Evolutionary conservation across 2,329 filamentous ascomycete genomes (phyloP).

Genomic region (Lomentospora prolificans): DNA sequence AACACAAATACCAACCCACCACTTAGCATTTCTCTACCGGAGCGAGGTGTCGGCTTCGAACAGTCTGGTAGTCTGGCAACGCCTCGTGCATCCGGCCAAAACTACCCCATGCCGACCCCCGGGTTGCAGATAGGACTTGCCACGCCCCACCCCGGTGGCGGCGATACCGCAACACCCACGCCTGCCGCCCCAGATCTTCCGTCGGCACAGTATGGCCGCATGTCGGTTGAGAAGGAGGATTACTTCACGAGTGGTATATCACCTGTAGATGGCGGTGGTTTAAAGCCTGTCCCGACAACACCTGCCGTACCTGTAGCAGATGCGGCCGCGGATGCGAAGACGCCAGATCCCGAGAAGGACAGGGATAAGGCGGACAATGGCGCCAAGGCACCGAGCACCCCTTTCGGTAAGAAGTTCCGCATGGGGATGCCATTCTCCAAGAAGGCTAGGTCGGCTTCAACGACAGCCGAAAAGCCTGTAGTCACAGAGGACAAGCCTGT

Average conservation of each 20-base stretch:
- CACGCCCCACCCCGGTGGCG: slow-evolving; percentile 48
- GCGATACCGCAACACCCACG: slow-evolving; percentile 35
- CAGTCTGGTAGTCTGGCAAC: slow-evolving; percentile 41
- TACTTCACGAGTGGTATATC: slow-evolving; percentile 63
- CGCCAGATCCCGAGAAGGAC: slow-evolving; percentile 27
- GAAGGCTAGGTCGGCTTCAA: slow-evolving; percentile 63
- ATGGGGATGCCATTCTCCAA: slow-evolving; percentile 68
- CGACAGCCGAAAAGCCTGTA: slow-evolving; percentile 56
- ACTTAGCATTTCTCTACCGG: slow-evolving; percentile 42
- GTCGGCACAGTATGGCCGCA: slow-evolving; percentile 44
- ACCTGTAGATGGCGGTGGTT: slow-evolving; percentile 31
- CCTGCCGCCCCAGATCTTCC: slow-evolving; percentile 43
- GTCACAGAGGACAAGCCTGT: slow-evolving; percentile 63
- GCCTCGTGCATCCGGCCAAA: slow-evolving; percentile 55
- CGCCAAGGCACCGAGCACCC: slow-evolving; percentile 46
- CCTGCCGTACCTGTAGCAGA: slow-evolving; percentile 35
- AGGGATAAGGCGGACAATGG: slow-evolving; percentile 12
- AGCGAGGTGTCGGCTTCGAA: slow-evolving; percentile 24
- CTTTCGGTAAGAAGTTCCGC: slow-evolving; percentile 81
- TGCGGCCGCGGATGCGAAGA: slow-evolving; percentile 27
- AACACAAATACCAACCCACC: slow-evolving; percentile 46
- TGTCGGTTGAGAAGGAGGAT: slow-evolving; percentile 58
- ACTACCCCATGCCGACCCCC: slow-evolving; percentile 55
- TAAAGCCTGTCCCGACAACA: slow-evolving; percentile 34
- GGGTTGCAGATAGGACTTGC: slow-evolving; percentile 71